Evolutionary conservation across 2,329 filamentous ascomycete genomes (phyloP).

Genomic region (Penicillium decumbens): DNA sequence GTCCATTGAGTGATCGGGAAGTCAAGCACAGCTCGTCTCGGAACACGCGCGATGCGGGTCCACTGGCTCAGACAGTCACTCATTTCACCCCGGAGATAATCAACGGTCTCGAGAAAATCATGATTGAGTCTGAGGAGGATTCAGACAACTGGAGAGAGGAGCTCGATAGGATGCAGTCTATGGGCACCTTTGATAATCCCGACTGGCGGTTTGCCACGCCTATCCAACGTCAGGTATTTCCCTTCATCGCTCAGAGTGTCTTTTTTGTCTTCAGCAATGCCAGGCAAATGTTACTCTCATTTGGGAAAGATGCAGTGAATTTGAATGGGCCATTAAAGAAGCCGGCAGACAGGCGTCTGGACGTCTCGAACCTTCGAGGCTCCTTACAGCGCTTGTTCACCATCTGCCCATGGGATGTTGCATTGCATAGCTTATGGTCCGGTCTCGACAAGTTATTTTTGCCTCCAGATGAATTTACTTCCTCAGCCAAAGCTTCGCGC

Average conservation of each 20-base stretch:
- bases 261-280: conserved; percentile 43
- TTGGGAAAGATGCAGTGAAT: conserved; percentile 25
- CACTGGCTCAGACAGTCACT: conserved; percentile 31
- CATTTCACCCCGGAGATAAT: conserved; percentile 39
- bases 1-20: conserved; percentile 21
- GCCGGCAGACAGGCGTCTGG: conserved; percentile 15
- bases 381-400: conserved; percentile 35
- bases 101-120: conserved; percentile 33
- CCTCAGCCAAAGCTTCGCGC: conserved; percentile 28
- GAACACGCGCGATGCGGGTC: conserved; percentile 8
- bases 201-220: conserved; percentile 38
- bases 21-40: conserved; percentile 11
- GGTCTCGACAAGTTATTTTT: conserved; percentile 39
- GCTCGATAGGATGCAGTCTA: conserved; percentile 33
- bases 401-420: conserved; percentile 40
- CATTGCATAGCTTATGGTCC: conserved; percentile 42
- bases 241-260: conserved; percentile 44
- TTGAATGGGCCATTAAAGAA: conserved; percentile 2
- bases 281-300: conserved; percentile 40
- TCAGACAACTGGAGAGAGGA: conserved; percentile 38
- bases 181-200: conserved; percentile 35
- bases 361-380: conserved; percentile 30
- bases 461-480: conserved; percentile 36
- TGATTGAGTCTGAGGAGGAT: conserved; percentile 36
- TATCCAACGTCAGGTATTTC: conserved; percentile 35